Evolutionary conservation across 2,329 filamentous ascomycete species (phyloP).

Genomic region (Shiraia sp.): DNA sequence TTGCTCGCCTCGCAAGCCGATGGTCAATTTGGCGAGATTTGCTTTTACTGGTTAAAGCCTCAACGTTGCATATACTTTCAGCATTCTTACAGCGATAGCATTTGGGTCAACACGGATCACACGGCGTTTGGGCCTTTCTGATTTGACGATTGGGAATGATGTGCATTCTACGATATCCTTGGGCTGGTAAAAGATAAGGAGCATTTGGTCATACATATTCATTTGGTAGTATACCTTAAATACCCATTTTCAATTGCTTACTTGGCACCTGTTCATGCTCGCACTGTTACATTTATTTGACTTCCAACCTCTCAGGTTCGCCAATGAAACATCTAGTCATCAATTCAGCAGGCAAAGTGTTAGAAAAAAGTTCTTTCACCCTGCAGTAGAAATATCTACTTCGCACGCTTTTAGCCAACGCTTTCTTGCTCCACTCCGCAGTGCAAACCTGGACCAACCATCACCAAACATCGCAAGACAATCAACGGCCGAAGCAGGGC

Average conservation of each 20-base stretch:
- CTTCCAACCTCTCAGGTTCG: too few relatives aligned
- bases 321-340: too few relatives aligned
- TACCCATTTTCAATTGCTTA: slow-evolving; percentile 7
- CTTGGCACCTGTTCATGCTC: not conserved
- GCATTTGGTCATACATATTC: slow-evolving; percentile 9
- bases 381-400: too few relatives aligned
- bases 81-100: slow-evolving; percentile 6
- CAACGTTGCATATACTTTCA: slow-evolving; percentile 4
- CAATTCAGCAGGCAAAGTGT: too few relatives aligned
- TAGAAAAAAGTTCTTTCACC: too few relatives aligned
- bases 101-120: slow-evolving; percentile 4
- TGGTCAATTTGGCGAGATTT: slow-evolving; percentile 47
- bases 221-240: slow-evolving; percentile 17
- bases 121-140: slow-evolving; percentile 5
- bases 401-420: too few relatives aligned
- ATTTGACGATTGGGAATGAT: not conserved
- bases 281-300: not conserved
- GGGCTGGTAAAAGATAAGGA: not conserved
- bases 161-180: slow-evolving; percentile 1
- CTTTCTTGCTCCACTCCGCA: too few relatives aligned
- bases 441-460: too few relatives aligned
- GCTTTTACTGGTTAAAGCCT: slow-evolving; percentile 34
- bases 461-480: too few relatives aligned
- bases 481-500: too few relatives aligned
- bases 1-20: slow-evolving; percentile 38